Evolutionary conservation across 805 yeast species (phyloP).

Genomic region (Yarrowia keelungensis): DNA sequence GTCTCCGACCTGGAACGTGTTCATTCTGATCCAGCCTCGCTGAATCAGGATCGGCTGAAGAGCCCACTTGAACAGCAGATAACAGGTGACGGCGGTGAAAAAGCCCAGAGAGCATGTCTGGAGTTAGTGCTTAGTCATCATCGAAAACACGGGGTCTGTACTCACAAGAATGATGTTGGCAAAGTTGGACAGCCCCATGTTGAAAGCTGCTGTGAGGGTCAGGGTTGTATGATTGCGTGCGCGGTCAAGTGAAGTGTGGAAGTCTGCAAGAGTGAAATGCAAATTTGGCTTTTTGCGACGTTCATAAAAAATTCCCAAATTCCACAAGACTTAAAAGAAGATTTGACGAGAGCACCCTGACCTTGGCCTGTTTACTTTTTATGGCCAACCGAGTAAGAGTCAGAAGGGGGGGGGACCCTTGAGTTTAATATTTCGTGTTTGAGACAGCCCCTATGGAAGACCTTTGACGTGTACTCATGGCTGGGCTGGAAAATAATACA

Average conservation of each 20-base stretch:
- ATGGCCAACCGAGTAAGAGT: too few relatives aligned
- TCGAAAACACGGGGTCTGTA: background rate
- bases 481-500: too few relatives aligned
- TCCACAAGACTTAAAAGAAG: too few relatives aligned
- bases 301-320: too few relatives aligned
- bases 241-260: constrained; percentile 10
- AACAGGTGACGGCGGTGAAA: constrained; percentile 40
- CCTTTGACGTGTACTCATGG: too few relatives aligned
- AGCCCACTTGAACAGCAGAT: constrained; percentile 41
- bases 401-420: background rate
- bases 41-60: constrained; percentile 42
- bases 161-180: constrained; percentile 42
- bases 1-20: constrained; percentile 34
- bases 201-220: constrained; percentile 19
- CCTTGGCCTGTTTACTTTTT: too few relatives aligned
- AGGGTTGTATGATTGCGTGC: constrained; percentile 27
- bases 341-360: too few relatives aligned
- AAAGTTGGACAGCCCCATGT: constrained; percentile 39
- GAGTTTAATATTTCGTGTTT: constrained; percentile 8
- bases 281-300: background rate
- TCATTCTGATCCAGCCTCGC: constrained; percentile 39
- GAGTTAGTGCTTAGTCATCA: constrained; percentile 11
- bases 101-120: constrained; percentile 42
- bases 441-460: too few relatives aligned
- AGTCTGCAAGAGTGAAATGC: constrained; percentile 1